phyloP scores from a whole-genome alignment of 2,329 filamentous ascomycete genomes.

The Fusarium piperis region DNA sequence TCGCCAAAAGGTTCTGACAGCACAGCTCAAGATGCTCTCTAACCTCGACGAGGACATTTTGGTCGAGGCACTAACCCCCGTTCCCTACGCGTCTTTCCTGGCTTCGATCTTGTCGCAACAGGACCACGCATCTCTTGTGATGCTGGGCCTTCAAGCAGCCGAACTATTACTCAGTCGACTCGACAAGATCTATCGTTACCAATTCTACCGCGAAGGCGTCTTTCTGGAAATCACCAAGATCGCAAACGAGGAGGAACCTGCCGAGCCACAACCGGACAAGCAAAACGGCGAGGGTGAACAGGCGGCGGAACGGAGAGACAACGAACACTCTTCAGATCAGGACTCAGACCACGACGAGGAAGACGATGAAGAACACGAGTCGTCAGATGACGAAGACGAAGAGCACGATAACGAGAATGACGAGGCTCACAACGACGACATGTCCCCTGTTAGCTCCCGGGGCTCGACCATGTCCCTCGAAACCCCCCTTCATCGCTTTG shows the following conservation, averaged over 20 bases:
- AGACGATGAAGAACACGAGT: slow-evolving; percentile 50
- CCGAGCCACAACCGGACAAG: slow-evolving; percentile 26
- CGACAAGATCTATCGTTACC: slow-evolving; percentile 89
- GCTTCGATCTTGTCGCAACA: slow-evolving; percentile 96
- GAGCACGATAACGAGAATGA: slow-evolving; percentile 62
- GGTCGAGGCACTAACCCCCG: slow-evolving; percentile 83
- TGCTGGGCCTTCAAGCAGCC: slow-evolving; percentile 86
- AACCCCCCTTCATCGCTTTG: slow-evolving; percentile 59
- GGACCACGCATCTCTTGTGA: slow-evolving; percentile 88
- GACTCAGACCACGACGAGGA: slow-evolving; percentile 43
- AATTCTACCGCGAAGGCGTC: slow-evolving; percentile 96
- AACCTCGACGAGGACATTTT: slow-evolving; percentile 89
- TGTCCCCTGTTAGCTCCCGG: slow-evolving; percentile 73
- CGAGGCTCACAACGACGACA: slow-evolving; percentile 63
- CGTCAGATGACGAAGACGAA: slow-evolving; percentile 59
- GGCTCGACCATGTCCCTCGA: slow-evolving; percentile 73
- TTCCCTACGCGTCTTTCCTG: slow-evolving; percentile 95
- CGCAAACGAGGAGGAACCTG: slow-evolving; percentile 60
- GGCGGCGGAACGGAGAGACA: slow-evolving; percentile 41
- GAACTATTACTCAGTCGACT: slow-evolving; percentile 87
- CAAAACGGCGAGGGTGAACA: slow-evolving; percentile 40
- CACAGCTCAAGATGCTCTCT: slow-evolving; percentile 98
- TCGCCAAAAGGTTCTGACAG: slow-evolving; percentile 91
- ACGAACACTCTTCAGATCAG: slow-evolving; percentile 44
- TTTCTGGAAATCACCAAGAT: slow-evolving; percentile 90